Base-by-base conservation (phyloP, 768 basidiomycete species). In the Inosperma sp. region DNA sequence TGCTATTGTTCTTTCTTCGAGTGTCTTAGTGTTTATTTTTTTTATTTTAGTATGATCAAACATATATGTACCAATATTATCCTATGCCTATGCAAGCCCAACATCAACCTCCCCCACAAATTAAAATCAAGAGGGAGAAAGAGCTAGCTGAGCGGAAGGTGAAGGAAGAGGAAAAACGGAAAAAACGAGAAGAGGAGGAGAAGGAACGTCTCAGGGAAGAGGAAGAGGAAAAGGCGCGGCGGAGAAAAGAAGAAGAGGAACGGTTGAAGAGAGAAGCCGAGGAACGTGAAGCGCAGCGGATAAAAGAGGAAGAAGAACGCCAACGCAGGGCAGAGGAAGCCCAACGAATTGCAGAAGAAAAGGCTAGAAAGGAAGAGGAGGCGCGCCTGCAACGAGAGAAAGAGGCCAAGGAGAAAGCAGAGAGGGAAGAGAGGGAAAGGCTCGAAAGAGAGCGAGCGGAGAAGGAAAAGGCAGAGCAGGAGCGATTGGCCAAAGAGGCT, bases 61-160 rank as follows among this genome's bases (percentile, higher is more conserved):
- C 66, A 36, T 81, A 78, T 60, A 73, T 78, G 63, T 72, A 71
- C 19, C 65, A 61, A 49, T 80, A 72, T 65, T 77, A 74, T 57
- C 66, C 65, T 25, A 65, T 68, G 56, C 68, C 71, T 26, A 73
- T 67, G 46, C 74, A 68, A 51, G 69, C 45, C 54, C 61, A 49
- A 25, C 80, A 75, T 27, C 77, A 68, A 39, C 69, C 66, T 29
- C 77, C 75, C 27, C 72, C 71, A n/a, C 82, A 77, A 17, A 71
- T 71, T 16, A 67, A 68, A 12, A 68, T 62, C 30, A 50, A 73
- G 75, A 48, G 75, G 76, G 58, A 64, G 65, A 17, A 68, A 65
- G 48, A 67, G 70, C 56, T 68, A 72, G 29, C 68, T 74, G 74
- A 75, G 52, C 60, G 62, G 49, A 57, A 44, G 33, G 39, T 53